Evolutionary conservation across 495 filamentous ascomycete genomes (phyloP).

Genomic region (Trichoderma parareesei): DNA sequence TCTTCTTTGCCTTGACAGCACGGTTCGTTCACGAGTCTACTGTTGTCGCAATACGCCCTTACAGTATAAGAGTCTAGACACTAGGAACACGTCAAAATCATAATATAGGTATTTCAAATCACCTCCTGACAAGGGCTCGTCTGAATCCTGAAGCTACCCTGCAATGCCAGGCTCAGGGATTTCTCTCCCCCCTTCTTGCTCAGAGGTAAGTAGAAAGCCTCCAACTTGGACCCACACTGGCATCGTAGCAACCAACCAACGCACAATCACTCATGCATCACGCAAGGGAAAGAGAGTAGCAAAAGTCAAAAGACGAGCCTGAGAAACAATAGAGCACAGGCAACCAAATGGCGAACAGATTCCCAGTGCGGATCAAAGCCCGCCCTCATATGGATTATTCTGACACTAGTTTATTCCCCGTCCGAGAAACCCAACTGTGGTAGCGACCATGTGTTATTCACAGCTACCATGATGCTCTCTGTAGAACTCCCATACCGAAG

Average conservation of each 20-base stretch:
- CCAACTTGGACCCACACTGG: no score
- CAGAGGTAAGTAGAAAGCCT: no score
- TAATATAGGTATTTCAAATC: no score
- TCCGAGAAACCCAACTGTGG: conserved; percentile 3
- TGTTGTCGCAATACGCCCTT: no score
- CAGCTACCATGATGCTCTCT: conserved; percentile 1
- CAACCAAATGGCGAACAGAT: neutral
- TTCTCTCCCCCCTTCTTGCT: no score
- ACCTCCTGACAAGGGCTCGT: no score
- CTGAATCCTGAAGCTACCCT: no score
- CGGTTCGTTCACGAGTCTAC: no score
- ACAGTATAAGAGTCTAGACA: no score
- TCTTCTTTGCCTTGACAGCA: no score
- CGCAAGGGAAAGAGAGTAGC: neutral
- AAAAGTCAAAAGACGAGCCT: neutral
- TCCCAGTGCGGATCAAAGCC: neutral
- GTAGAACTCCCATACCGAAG: neutral
- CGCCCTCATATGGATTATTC: conserved; percentile 6
- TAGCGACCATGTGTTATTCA: neutral
- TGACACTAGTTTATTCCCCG: neutral
- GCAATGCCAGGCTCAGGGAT: no score
- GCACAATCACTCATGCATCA: neutral
- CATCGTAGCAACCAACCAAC: neutral
- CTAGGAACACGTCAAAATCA: no score
- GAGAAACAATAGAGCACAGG: neutral